Evolutionary conservation across 768 basidiomycete genomes (phyloP).

Genomic region (Russula sp.): DNA sequence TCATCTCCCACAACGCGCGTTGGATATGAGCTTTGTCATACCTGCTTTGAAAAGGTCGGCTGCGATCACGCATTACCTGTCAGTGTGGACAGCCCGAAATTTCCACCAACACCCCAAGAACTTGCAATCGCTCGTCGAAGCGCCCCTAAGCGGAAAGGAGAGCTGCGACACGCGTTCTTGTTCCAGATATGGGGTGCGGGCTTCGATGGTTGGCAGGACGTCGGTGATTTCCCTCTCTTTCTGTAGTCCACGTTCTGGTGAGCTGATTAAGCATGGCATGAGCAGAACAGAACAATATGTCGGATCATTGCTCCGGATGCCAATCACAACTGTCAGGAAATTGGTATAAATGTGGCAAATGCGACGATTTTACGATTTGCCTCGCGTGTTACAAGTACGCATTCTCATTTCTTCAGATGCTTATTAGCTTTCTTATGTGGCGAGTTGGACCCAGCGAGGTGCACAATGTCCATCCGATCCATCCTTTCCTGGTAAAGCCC

Average conservation of each 20-base stretch:
- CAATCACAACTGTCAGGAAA: constrained; percentile 54
- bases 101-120: constrained; percentile 40
- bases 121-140: constrained; percentile 55
- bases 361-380: constrained; percentile 77
- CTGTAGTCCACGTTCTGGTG: constrained; percentile 7
- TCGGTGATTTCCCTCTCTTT: constrained; percentile 54
- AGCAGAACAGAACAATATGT: constrained; percentile 70
- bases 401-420: constrained; percentile 1
- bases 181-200: constrained; percentile 77
- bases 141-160: constrained; percentile 69
- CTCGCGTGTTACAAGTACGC: constrained; percentile 75
- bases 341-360: constrained; percentile 83
- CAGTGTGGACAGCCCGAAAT: constrained; percentile 38
- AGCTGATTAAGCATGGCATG: background rate
- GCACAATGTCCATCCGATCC: constrained; percentile 86
- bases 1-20: constrained; percentile 14
- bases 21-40: constrained; percentile 84
- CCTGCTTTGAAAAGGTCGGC: constrained; percentile 75
- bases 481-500: constrained; percentile 75
- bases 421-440: constrained; percentile 10
- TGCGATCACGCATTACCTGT: constrained; percentile 67
- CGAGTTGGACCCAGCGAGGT: constrained; percentile 57
- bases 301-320: constrained; percentile 81
- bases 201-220: constrained; percentile 78
- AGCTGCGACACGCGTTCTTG: constrained; percentile 76